Conservation (phyloP, 1,139 yeast genomes). For the Taiozyma sp. region DNA sequence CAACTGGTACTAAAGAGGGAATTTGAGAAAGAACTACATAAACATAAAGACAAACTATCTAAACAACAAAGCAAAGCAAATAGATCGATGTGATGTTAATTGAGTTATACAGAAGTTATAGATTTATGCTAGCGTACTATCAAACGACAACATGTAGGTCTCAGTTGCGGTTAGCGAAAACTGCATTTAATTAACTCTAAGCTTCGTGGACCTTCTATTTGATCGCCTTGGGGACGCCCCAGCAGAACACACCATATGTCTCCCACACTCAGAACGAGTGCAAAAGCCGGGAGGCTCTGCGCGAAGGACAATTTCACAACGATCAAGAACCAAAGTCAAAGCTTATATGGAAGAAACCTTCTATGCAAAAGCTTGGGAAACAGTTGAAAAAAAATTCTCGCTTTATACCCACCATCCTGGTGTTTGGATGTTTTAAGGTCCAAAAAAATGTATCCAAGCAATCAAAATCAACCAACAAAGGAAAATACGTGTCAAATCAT, state of each 20-base stretch:
- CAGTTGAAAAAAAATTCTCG: not conserved
- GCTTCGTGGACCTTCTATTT: conserved; percentile 13
- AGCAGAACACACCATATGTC: not conserved
- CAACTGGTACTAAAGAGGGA: conserved; percentile 8
- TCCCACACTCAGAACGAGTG: not conserved
- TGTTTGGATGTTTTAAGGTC: not conserved
- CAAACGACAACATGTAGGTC: conserved; percentile 27
- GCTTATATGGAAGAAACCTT: not conserved
- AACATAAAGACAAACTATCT: conserved; percentile 4
- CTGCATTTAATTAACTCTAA: conserved; percentile 19
- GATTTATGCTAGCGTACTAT: conserved; percentile 26
- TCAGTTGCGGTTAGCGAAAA: conserved; percentile 29
- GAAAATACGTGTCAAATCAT: not conserved
- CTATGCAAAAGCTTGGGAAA: not conserved
- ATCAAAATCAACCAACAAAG: too few relatives aligned
- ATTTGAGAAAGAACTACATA: conserved; percentile 1
- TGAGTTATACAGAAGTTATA: not conserved
- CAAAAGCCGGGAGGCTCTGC: not conserved
- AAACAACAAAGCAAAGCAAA: conserved; percentile 3
- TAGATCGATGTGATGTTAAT: not conserved
- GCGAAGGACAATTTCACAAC: not conserved
- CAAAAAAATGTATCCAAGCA: too few relatives aligned
- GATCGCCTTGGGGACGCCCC: conserved; percentile 1
- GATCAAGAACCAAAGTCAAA: not conserved
- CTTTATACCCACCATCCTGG: not conserved